Evolutionary conservation across 2,329 filamentous ascomycete genomes (phyloP).

Genomic region (Alternaria triticimaculans): DNA sequence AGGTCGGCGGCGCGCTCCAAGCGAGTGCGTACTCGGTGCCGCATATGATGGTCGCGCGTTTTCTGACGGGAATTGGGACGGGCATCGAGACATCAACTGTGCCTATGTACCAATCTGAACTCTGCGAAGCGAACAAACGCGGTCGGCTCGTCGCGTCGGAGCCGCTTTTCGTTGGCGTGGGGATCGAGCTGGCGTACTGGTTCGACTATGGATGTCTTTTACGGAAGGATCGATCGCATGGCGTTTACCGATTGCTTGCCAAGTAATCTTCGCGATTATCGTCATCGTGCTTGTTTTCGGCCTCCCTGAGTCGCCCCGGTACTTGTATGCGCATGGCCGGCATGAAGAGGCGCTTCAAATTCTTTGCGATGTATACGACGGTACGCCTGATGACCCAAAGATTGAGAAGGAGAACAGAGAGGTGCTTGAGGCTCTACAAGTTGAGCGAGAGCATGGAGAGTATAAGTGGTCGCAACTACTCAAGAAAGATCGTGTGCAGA

Average conservation of each 20-base stretch:
- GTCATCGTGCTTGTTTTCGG: constrained; percentile 53
- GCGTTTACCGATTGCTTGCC: constrained; percentile 56
- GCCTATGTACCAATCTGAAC: constrained; percentile 61
- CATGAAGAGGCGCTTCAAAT: constrained; percentile 58
- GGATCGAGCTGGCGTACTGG: constrained; percentile 57
- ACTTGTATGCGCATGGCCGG: constrained; percentile 39
- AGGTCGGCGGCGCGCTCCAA: constrained; percentile 49
- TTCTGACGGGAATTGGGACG: constrained; percentile 60
- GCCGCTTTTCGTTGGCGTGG: constrained; percentile 58
- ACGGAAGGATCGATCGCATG: constrained; percentile 54
- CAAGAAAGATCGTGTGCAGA: constrained; percentile 50
- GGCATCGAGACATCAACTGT: constrained; percentile 63
- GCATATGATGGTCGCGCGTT: constrained; percentile 60
- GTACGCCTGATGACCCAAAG: constrained; percentile 59
- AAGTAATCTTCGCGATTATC: constrained; percentile 52
- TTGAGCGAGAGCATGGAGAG: constrained; percentile 48
- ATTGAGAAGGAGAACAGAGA: constrained; percentile 59
- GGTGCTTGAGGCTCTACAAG: constrained; percentile 45
- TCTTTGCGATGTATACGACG: constrained; percentile 57
- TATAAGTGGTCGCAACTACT: constrained; percentile 50
- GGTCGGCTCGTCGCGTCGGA: constrained; percentile 66
- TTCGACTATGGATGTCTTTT: constrained; percentile 46
- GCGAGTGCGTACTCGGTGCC: constrained; percentile 40
- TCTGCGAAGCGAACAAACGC: constrained; percentile 61
- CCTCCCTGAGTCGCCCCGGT: constrained; percentile 36